A percentile compares a stretch with the other conserved stretches of the same genome.
These are phyloP conservation scores for Paxillus rubicundulus DNA, from an alignment of 768 basidiomycete species.

Conservation along the genomic window DNA sequence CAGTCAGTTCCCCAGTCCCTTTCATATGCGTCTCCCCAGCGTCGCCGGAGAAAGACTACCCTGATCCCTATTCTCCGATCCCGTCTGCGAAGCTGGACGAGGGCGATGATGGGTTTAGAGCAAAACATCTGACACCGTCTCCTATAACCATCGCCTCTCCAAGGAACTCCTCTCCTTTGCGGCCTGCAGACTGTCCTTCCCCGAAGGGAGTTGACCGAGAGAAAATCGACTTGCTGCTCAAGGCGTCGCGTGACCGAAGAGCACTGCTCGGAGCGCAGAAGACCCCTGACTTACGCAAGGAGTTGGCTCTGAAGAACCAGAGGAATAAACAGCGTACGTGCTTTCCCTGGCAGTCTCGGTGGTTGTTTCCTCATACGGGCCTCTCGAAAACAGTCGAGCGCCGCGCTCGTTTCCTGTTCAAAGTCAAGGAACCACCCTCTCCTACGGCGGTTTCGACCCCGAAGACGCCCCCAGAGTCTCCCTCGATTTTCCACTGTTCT, in stretches of 20 bases:
- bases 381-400: slow-evolving; percentile 53
- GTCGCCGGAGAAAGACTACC: slow-evolving; percentile 47
- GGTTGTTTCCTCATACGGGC: slow-evolving; percentile 1
- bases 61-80: slow-evolving; percentile 67
- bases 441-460: slow-evolving; percentile 55
- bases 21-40: slow-evolving; percentile 70
- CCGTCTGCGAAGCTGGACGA: slow-evolving; percentile 28
- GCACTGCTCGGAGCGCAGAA: slow-evolving; percentile 43
- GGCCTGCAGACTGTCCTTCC: slow-evolving; percentile 37
- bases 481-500: slow-evolving; percentile 64
- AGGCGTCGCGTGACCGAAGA: slow-evolving; percentile 57
- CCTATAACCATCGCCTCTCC: slow-evolving; percentile 26
- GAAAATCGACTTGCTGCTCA: slow-evolving; percentile 63
- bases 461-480: slow-evolving; percentile 68
- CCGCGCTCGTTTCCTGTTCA: slow-evolving; percentile 72
- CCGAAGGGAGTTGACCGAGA: slow-evolving; percentile 58
- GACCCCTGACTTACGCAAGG: slow-evolving; percentile 62
- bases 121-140: slow-evolving; percentile 54
- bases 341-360: slow-evolving; percentile 1
- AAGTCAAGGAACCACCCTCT: slow-evolving; percentile 64
- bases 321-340: slow-evolving; percentile 69
- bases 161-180: slow-evolving; percentile 50
- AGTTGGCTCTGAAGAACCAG: slow-evolving; percentile 71
- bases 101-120: slow-evolving; percentile 53
- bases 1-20: slow-evolving; percentile 48